A percentile compares a stretch with the other conserved stretches of the same genome.
Evolutionary conservation across 345 rosid genomes (phyloP).

Genomic region (Capsella bursapastoris): DNA sequence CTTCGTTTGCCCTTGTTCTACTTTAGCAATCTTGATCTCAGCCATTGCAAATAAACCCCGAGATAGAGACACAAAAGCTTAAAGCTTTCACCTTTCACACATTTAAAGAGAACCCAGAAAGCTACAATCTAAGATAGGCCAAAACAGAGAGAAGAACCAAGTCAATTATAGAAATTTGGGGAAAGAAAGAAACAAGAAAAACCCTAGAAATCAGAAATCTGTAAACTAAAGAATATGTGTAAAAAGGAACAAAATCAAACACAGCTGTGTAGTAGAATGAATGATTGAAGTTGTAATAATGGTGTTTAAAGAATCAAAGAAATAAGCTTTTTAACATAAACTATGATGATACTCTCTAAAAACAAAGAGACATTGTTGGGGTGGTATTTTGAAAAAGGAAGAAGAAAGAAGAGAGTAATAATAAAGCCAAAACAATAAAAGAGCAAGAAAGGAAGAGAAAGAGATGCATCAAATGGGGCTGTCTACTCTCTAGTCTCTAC

Average conservation of each 20-base stretch:
- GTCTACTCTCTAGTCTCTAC: conserved; percentile 37
- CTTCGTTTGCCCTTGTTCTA: conserved; percentile 85
- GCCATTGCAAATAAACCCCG: conserved; percentile 59
- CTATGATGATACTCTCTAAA: conserved; percentile 15
- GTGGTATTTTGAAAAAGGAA: conserved; percentile 39
- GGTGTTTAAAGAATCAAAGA: conserved; percentile 74
- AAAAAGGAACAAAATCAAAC: neutral
- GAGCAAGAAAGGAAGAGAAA: conserved; percentile 38
- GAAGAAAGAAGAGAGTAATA: neutral
- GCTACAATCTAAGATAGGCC: conserved; percentile 8
- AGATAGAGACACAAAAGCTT: neutral
- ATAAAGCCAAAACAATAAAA: conserved; percentile 27
- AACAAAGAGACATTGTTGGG: conserved; percentile 27
- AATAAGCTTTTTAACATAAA: conserved; percentile 45
- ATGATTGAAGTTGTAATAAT: conserved; percentile 47
- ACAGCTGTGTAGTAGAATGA: conserved; percentile 50
- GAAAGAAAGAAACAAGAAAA: neutral
- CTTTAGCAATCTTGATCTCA: conserved; percentile 72
- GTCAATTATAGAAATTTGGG: conserved; percentile 16
- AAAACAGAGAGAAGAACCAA: conserved; percentile 14
- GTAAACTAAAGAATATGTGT: neutral
- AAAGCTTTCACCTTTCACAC: conserved; percentile 41
- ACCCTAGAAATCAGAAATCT: conserved; percentile 44
- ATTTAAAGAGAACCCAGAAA: conserved; percentile 35
- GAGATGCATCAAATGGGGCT: conserved; percentile 42